These are phyloP conservation scores for Macadamia tetraphylla DNA, from an alignment of 164 flowering plant species.

Conservation along the genomic window DNA sequence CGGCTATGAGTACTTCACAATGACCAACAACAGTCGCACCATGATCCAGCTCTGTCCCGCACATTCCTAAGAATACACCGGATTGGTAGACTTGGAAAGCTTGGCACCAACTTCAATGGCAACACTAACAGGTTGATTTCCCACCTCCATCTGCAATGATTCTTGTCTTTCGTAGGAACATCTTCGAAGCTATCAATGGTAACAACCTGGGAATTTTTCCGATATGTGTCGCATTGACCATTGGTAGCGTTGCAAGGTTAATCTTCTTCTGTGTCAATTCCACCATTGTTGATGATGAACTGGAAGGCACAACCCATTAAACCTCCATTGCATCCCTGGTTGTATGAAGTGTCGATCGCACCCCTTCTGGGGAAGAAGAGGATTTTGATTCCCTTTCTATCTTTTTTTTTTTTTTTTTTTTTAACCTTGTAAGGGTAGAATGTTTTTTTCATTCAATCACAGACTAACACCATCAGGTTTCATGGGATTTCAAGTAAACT, in stretches of 20 bases:
- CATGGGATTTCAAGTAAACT: too few species aligned
- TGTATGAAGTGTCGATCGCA: constrained; percentile 60
- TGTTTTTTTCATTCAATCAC: too few species aligned
- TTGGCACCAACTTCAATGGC: constrained; percentile 78
- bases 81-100: constrained; percentile 60
- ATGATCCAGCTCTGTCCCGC: constrained; percentile 82
- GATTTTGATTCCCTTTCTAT: too few species aligned
- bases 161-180: constrained; percentile 60
- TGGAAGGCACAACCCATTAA: constrained; percentile 80
- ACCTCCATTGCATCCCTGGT: constrained; percentile 90
- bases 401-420: too few species aligned
- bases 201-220: constrained; percentile 82
- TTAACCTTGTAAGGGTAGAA: too few species aligned
- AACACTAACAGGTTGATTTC: constrained; percentile 68
- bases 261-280: constrained; percentile 68
- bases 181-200: constrained; percentile 71
- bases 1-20: constrained; percentile 85
- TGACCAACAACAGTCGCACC: constrained; percentile 91
- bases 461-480: too few species aligned
- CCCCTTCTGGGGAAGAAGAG: too few species aligned
- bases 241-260: constrained; percentile 67
- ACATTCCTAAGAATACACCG: constrained; percentile 65
- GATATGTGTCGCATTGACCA: constrained; percentile 40
- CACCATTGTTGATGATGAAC: constrained; percentile 79
- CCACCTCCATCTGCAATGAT: constrained; percentile 69